phyloP scores from a whole-genome alignment of 2,329 filamentous ascomycete genomes.

The Laburnicola sp. region DNA sequence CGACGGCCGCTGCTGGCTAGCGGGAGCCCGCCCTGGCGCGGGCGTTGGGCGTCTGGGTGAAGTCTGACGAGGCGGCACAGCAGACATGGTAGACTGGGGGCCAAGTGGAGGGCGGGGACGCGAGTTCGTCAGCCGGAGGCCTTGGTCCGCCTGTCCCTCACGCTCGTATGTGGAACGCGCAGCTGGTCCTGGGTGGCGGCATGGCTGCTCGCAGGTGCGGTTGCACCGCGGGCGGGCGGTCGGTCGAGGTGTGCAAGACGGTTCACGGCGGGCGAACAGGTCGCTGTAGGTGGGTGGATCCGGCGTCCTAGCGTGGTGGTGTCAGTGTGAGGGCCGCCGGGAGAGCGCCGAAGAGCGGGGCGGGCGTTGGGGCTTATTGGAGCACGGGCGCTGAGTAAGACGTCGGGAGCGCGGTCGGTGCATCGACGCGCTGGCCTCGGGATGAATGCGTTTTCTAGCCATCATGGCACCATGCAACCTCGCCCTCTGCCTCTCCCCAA shows the following conservation, averaged over 20 bases:
- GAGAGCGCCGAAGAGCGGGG: slow-evolving; percentile 15
- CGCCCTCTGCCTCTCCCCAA: too few species aligned
- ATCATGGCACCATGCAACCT: too few species aligned
- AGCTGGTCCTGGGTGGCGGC: too few species aligned
- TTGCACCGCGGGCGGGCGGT: too few species aligned
- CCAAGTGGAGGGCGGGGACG: slow-evolving; percentile 18
- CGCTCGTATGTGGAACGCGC: too few species aligned
- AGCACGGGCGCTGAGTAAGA: slow-evolving; percentile 23
- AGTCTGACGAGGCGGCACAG: slow-evolving; percentile 20
- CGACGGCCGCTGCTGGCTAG: slow-evolving; percentile 30
- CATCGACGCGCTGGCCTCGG: slow-evolving; percentile 18
- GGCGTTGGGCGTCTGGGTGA: slow-evolving; percentile 16
- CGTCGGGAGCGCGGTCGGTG: too few species aligned
- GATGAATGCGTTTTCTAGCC: slow-evolving; percentile 18
- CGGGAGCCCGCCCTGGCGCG: slow-evolving; percentile 17
- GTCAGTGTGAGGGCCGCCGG: slow-evolving; percentile 12
- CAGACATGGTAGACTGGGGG: slow-evolving; percentile 22
- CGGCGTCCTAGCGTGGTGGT: slow-evolving; percentile 5
- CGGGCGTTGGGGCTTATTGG: slow-evolving; percentile 11
- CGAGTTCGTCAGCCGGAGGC: too few species aligned
- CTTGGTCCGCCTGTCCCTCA: too few species aligned
- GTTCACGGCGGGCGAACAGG: too few species aligned
- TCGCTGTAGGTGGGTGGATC: background rate
- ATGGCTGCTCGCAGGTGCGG: too few species aligned
- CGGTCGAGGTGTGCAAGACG: too few species aligned